Evolutionary conservation across 768 basidiomycete species (phyloP), one percentile per base, ranked within the genome.

Genomic region (Boletus sensibilis): DNA sequence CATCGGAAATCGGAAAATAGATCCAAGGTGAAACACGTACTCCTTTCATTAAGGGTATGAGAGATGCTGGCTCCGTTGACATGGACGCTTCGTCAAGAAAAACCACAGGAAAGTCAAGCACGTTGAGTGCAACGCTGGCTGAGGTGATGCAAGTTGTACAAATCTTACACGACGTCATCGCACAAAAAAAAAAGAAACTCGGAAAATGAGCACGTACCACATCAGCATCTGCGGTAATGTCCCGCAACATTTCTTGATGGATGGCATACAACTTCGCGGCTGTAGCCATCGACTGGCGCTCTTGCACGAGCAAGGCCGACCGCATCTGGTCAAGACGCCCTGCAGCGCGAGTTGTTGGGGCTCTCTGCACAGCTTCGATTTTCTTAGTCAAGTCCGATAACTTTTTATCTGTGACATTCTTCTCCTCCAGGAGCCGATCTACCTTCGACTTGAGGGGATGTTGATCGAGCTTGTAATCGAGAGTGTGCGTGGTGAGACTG

Each of bases 51-150:
- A 98, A 75, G 0, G 94, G 92, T 62, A 98, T 88, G 53, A 96
- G 75, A 20, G 92, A 90, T 23, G 92, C 87, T 12, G 94, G 93
- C 72, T 98, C 94, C 3, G 94, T 96, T 33, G 91, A 93, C 93
- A 97, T 96, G 9, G 91, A 92, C 1, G 95, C 95, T 72, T 98
- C 94, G 66, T 98, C 95, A 14, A 97, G 73, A 64, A 96, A 94
- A 2, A 97, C 94, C 33, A 96, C 83, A 3, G 94, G 94, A 66
- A 97, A 95, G 68, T 97, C 95, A 18, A 85, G 78, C 8, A 87
- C 81, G 56, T 84, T 83, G 52, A 94, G 72, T 1, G 83, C 78
- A 20, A 73, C 69, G 21, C 83, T 84, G 11, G 86, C 90, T 14
- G 92, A 82, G 0, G 90, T 87, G 48, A 95, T 83, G 68, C 91